These are phyloP conservation scores for Asclepias syriaca DNA, from an alignment of 257 asterid genomes.

Conservation along the genomic window DNA sequence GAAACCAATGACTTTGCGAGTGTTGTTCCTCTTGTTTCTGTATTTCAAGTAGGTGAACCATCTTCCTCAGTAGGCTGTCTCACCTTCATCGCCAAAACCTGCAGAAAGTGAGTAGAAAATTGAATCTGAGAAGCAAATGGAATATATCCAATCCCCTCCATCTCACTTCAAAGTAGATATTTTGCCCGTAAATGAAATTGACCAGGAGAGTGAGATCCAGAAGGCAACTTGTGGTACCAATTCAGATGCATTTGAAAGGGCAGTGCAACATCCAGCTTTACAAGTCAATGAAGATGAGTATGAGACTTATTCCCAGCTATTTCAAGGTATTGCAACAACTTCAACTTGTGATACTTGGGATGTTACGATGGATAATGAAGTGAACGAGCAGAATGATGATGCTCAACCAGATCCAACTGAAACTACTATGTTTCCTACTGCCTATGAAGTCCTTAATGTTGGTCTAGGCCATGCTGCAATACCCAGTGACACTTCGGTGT, in stretches of 20 bases:
- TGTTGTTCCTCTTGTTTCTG: no score
- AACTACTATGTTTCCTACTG: neutral
- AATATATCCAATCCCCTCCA: constrained; percentile 8
- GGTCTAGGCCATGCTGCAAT: neutral
- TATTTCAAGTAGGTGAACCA: no score
- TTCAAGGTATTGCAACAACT: neutral
- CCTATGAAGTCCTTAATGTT: neutral
- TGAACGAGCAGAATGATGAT: constrained; percentile 14
- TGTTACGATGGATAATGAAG: constrained; percentile 9
- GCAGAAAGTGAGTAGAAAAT: neutral
- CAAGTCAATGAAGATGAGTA: neutral
- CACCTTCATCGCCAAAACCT: no score
- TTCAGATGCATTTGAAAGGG: constrained; percentile 5
- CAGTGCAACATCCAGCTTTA: constrained; percentile 12
- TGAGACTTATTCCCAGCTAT: constrained; percentile 6
- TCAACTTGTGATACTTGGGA: constrained; percentile 9
- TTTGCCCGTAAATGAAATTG: neutral
- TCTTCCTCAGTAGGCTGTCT: no score
- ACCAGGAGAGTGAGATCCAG: neutral
- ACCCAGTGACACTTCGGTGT: neutral
- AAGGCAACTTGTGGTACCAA: neutral
- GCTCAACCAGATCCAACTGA: constrained; percentile 1
- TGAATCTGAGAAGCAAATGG: constrained; percentile 6
- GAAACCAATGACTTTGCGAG: no score
- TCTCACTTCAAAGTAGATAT: constrained; percentile 7